Conservation (phyloP, 495 filamentous ascomycete species). For the Lasiosphaeris hirsuta region DNA sequence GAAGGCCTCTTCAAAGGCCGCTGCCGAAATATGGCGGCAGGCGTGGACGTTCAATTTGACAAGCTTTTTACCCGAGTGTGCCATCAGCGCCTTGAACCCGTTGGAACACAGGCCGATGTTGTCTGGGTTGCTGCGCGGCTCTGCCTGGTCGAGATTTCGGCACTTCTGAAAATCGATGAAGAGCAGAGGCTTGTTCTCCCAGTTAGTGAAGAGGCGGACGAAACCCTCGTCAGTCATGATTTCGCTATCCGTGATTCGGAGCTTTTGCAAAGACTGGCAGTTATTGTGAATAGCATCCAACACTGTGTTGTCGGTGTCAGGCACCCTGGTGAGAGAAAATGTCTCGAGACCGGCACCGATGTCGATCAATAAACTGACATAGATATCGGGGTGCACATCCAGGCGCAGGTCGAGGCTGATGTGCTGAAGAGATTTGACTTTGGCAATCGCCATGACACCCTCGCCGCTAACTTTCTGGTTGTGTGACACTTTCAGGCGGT, state of each 20-base stretch:
- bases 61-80: slow-evolving; percentile 67
- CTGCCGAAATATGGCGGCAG: slow-evolving; percentile 70
- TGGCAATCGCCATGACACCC: slow-evolving; percentile 51
- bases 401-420: slow-evolving; percentile 64
- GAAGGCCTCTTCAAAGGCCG: slow-evolving; percentile 70
- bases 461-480: slow-evolving; percentile 48
- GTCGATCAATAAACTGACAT: slow-evolving; percentile 55
- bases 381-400: slow-evolving; percentile 51
- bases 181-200: slow-evolving; percentile 66
- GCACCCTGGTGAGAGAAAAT: slow-evolving; percentile 64
- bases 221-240: slow-evolving; percentile 70
- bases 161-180: slow-evolving; percentile 71
- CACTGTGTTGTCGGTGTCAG: slow-evolving; percentile 55
- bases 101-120: slow-evolving; percentile 65
- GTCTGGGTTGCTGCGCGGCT: slow-evolving; percentile 53
- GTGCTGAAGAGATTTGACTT: slow-evolving; percentile 60
- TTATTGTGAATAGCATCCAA: slow-evolving; percentile 62
- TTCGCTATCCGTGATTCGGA: slow-evolving; percentile 74
- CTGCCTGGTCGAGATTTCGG: slow-evolving; percentile 65
- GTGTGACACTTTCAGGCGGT: slow-evolving; percentile 66
- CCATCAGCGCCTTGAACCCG: slow-evolving; percentile 77
- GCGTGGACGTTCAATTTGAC: slow-evolving; percentile 66
- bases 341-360: slow-evolving; percentile 64
- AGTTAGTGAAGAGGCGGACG: slow-evolving; percentile 64
- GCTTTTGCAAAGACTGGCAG: slow-evolving; percentile 65